Percentiles rank a stretch among this genome's conserved stretches.
Evolutionary conservation across 164 flowering plant genomes (phyloP).

Genomic region (Piper longum): DNA sequence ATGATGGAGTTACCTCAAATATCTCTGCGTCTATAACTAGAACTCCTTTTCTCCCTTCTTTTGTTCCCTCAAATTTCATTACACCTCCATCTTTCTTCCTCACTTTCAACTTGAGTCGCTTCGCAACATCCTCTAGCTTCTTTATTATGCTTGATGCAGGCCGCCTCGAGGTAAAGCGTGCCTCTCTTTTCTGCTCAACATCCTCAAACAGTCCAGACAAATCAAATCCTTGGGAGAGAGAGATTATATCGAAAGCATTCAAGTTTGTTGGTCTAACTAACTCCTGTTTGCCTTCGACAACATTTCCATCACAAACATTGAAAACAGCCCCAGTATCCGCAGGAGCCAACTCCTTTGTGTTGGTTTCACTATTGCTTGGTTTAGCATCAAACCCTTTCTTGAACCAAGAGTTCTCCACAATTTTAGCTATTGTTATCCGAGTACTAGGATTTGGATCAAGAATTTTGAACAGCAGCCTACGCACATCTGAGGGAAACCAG

Average conservation of each 20-base stretch:
- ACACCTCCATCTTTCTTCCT: slow-evolving; percentile 42
- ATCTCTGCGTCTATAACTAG: slow-evolving; percentile 70
- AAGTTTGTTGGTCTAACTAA: slow-evolving; percentile 19
- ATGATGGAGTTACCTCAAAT: slow-evolving; percentile 47
- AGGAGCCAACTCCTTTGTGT: slow-evolving; percentile 8
- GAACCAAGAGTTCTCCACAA: slow-evolving; percentile 61
- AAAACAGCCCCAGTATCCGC: slow-evolving; percentile 11
- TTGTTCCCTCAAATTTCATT: slow-evolving; percentile 39
- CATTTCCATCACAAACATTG: slow-evolving; percentile 7
- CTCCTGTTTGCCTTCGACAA: slow-evolving; percentile 18
- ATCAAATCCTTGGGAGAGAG: slow-evolving; percentile 67
- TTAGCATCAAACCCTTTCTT: slow-evolving; percentile 25
- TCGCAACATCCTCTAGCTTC: slow-evolving; percentile 51
- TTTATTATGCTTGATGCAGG: slow-evolving; percentile 51
- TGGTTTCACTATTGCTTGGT: slow-evolving; percentile 9
- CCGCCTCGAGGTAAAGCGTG: slow-evolving; percentile 41
- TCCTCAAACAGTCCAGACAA: slow-evolving; percentile 60
- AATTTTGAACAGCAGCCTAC: slow-evolving; percentile 37
- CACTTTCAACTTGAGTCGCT: slow-evolving; percentile 28
- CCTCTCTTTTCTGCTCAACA: slow-evolving; percentile 20
- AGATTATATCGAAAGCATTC: slow-evolving; percentile 82
- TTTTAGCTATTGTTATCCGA: slow-evolving; percentile 47
- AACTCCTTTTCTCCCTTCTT: slow-evolving; percentile 52
- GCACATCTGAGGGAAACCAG: slow-evolving; percentile 52
- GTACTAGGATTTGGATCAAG: slow-evolving; percentile 57